Conservation (phyloP, 768 basidiomycete genomes). For the Boletus reticuloceps region DNA sequence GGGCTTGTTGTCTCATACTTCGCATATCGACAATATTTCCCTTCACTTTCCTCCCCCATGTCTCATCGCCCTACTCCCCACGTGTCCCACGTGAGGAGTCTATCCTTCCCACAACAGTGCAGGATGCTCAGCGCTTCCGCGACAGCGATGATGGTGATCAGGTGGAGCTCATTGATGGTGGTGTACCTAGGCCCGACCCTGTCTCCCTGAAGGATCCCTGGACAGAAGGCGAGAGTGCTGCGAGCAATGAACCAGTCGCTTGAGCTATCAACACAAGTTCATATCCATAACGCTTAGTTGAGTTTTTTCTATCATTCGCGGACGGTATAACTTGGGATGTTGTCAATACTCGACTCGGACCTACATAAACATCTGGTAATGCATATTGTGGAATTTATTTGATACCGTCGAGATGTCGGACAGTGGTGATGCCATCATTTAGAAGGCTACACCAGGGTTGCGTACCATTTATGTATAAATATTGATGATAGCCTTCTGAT, state of each 20-base stretch:
- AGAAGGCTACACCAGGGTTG: no score
- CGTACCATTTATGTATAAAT: no score
- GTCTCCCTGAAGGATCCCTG: conserved; percentile 18
- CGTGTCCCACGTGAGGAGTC: conserved; percentile 49
- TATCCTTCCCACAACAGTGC: conserved; percentile 40
- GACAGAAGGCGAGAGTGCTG: conserved; percentile 30
- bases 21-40: conserved; percentile 82
- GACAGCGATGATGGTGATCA: conserved; percentile 23
- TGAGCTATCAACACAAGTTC: conserved; percentile 4
- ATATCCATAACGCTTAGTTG: background rate
- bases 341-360: background rate
- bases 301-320: background rate
- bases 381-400: background rate
- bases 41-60: conserved; percentile 56
- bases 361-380: background rate
- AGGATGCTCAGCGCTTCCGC: conserved; percentile 9
- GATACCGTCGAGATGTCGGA: no score
- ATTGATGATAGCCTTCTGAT: no score
- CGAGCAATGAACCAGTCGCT: conserved; percentile 19
- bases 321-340: background rate
- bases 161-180: conserved; percentile 24
- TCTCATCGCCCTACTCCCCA: conserved; percentile 72
- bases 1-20: conserved; percentile 74
- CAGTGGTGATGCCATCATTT: no score
- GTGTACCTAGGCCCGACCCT: conserved; percentile 10